These are phyloP conservation scores for Pseudocohnilembus persalinus DNA, from an alignment of 169 alveolate species.

Conservation along the genomic window DNA sequence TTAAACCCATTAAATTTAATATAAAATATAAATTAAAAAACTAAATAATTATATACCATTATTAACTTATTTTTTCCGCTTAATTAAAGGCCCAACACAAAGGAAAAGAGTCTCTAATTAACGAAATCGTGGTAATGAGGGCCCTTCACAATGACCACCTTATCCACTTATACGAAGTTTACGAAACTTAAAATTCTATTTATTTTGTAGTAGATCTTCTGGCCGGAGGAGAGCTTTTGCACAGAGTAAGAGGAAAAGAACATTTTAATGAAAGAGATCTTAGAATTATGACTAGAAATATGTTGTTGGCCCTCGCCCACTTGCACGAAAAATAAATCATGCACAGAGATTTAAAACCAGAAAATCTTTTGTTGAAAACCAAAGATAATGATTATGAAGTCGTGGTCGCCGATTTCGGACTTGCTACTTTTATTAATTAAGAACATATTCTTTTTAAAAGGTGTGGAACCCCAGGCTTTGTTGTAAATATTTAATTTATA, in stretches of 20 bases:
- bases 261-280: constrained; percentile 48
- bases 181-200: constrained; percentile 76
- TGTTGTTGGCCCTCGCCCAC: constrained; percentile 59
- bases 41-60: too few relatives aligned
- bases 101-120: constrained; percentile 37
- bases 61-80: too few relatives aligned
- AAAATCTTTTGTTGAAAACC: constrained; percentile 60
- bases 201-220: constrained; percentile 73
- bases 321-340: constrained; percentile 61
- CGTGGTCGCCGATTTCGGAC: constrained; percentile 80
- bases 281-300: constrained; percentile 49
- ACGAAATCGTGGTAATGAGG: constrained; percentile 43
- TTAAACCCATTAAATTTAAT: too few relatives aligned
- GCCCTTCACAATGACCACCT: constrained; percentile 47
- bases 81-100: constrained; percentile 32
- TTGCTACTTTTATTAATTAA: constrained; percentile 57
- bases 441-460: constrained; percentile 54
- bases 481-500: constrained; percentile 9
- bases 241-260: constrained; percentile 68
- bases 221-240: constrained; percentile 73
- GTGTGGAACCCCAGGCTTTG: constrained; percentile 82
- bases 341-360: constrained; percentile 81
- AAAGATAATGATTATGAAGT: constrained; percentile 67
- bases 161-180: constrained; percentile 70
- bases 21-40: too few relatives aligned